Percentiles rank a stretch among this genome's conserved stretches.
Evolutionary conservation across 306 rosid species (phyloP).

Genomic region (Gynostemma pentaphyllum): DNA sequence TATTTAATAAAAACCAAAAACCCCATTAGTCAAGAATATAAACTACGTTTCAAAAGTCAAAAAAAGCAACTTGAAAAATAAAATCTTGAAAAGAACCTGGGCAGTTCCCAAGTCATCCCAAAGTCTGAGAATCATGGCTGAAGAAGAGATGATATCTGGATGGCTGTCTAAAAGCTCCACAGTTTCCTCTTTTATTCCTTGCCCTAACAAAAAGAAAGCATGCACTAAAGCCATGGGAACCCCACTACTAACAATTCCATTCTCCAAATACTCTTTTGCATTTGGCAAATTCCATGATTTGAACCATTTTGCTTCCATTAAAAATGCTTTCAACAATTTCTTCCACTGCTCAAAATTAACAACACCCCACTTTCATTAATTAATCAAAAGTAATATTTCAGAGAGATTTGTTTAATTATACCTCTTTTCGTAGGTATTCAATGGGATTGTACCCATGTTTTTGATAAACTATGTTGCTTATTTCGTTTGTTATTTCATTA

Average conservation of each 20-base stretch:
- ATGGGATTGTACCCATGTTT: constrained; percentile 26
- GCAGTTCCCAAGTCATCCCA: constrained; percentile 70
- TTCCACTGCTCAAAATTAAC: constrained; percentile 59
- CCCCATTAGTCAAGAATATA: too few relatives aligned
- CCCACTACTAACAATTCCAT: constrained; percentile 51
- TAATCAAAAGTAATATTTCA: too few relatives aligned
- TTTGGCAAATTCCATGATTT: constrained; percentile 22
- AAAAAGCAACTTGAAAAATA: too few relatives aligned
- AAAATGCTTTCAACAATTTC: constrained; percentile 34
- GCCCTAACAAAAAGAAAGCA: constrained; percentile 37
- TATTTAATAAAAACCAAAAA: too few relatives aligned
- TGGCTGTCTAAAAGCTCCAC: constrained; percentile 18
- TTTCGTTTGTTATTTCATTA: constrained; percentile 15
- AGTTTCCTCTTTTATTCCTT: constrained; percentile 21
- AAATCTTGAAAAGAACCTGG: too few relatives aligned
- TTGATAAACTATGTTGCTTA: neutral
- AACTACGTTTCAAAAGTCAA: too few relatives aligned
- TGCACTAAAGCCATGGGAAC: constrained; percentile 39
- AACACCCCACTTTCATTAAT: too few relatives aligned
- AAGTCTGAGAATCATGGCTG: constrained; percentile 51
- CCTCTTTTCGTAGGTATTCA: constrained; percentile 18
- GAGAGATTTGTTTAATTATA: too few relatives aligned
- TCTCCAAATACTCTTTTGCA: constrained; percentile 41
- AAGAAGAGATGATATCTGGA: constrained; percentile 31
- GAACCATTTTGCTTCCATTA: constrained; percentile 60